Base-by-base conservation (phyloP, 2,329 filamentous ascomycete genomes). In the Plenodomus tracheiphilus region DNA sequence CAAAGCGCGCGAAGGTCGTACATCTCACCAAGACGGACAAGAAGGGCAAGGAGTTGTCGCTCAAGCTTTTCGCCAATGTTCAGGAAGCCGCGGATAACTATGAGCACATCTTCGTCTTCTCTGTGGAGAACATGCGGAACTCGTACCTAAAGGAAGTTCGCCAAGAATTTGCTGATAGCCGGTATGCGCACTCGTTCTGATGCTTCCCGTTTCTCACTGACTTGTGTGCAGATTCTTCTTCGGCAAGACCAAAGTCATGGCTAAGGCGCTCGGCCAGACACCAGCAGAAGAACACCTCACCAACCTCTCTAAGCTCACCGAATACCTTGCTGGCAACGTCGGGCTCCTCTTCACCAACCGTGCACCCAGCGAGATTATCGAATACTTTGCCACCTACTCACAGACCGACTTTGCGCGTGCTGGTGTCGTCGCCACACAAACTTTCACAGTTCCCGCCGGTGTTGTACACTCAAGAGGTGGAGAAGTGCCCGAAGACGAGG, bases 241-340 rank as follows among this genome's bases (percentile, higher is more conserved):
- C 76, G 94, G 93, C 77, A 99, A 97, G 80, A 97, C 93, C 51
- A 97, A 97, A 78, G 92, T 99, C 74, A 97, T 97, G 91, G 86
- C 89, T 65, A 93, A 94, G 77, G 92, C 94, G 48, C 87, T 99
- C 20, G 94, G 94, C 69, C 83, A 83, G 58, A 86, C 81, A 45
- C 81, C 85, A 60, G 87, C 89, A 68, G 88, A 90, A 66, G 90
- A 92, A 76, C 83, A 89, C 75, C 88, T 90, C 61, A 84, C 89
- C 38, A 89, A 90, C 70, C 84, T 94, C 65, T 80, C 89, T 70
- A 76, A 78, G 55, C 84, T 97, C 49, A 77, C 82, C 17, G 78
- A 79, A 39, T 83, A 89, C 79, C 80, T 97, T 43, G 76, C 81
- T 61, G 94, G 94, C 67, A 87, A 88, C 64, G 90, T 97, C 51